Conservation (phyloP, 257 asterid species). For the Avicennia marina region DNA sequence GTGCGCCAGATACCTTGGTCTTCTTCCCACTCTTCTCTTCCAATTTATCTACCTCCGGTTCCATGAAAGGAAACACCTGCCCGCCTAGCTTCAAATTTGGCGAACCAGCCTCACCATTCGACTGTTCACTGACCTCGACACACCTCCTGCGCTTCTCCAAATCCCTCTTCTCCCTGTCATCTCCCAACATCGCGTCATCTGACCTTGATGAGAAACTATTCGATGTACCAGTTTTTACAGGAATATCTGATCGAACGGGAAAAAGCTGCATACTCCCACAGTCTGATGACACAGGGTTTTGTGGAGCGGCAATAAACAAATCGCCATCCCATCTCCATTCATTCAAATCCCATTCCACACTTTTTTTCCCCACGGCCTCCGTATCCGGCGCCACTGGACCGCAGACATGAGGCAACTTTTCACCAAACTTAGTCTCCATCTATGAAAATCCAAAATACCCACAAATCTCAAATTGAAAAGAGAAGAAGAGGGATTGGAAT, state of each 20-base stretch:
- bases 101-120: conserved; percentile 43
- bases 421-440: conserved; percentile 39
- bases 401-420: conserved; percentile 31
- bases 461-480: not conserved
- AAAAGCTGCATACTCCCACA: conserved; percentile 56
- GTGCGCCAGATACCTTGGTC: conserved; percentile 42
- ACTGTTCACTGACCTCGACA: conserved; percentile 34
- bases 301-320: conserved; percentile 52
- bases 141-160: conserved; percentile 65
- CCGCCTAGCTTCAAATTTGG: conserved; percentile 82
- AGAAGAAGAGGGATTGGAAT: not conserved
- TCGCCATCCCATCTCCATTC: conserved; percentile 98
- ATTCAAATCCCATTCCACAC: conserved; percentile 76
- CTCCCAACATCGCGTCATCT: conserved; percentile 31
- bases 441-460: not conserved
- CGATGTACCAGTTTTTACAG: conserved; percentile 24
- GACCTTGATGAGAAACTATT: conserved; percentile 32
- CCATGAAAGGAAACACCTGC: conserved; percentile 44
- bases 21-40: conserved; percentile 67
- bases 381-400: conserved; percentile 48
- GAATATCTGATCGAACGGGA: conserved; percentile 42
- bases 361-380: conserved; percentile 56
- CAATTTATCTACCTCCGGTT: conserved; percentile 34
- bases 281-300: conserved; percentile 48
- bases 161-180: conserved; percentile 54